phyloP scores from a whole-genome alignment of 1,139 yeast species.

The Debaryomyces nepalensis region DNA sequence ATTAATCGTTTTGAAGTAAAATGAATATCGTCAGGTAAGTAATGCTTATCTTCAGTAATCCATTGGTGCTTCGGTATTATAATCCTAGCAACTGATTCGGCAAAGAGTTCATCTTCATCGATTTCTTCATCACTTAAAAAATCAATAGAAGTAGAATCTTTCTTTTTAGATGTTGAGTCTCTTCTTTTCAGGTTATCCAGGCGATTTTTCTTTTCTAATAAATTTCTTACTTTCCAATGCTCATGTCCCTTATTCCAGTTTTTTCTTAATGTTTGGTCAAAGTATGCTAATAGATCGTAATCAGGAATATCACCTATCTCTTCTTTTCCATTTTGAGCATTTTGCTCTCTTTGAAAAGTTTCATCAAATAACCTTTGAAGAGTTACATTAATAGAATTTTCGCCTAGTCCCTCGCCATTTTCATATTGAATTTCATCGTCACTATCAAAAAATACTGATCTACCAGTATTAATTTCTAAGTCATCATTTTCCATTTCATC shows the following conservation, averaged over 20 bases:
- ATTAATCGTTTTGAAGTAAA: constrained; percentile 72
- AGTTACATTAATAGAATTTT: constrained; percentile 25
- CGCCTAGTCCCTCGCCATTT: constrained; percentile 20
- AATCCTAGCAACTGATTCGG: constrained; percentile 10
- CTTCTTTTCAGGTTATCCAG: constrained; percentile 25
- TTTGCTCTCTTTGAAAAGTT: constrained; percentile 15
- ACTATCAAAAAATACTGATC: constrained; percentile 29
- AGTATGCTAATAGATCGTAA: constrained; percentile 74
- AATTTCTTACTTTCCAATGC: constrained; percentile 77
- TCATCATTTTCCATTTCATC: constrained; percentile 18
- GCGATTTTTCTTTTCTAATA: constrained; percentile 6
- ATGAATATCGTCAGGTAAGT: constrained; percentile 74
- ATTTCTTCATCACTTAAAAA: constrained; percentile 49
- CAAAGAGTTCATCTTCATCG: constrained; percentile 55
- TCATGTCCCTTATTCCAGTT: constrained; percentile 86
- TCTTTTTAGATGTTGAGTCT: constrained; percentile 21
- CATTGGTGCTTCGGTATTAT: constrained; percentile 41
- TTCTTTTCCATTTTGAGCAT: constrained; percentile 16
- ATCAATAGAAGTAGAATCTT: constrained; percentile 38
- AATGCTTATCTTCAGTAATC: constrained; percentile 42
- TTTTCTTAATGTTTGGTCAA: constrained; percentile 68
- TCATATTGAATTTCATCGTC: constrained; percentile 33
- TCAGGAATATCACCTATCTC: constrained; percentile 50
- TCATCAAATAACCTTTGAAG: constrained; percentile 31
- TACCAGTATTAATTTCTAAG: constrained; percentile 17